phyloP scores from a whole-genome alignment of 1,284 basidiomycete species.

The Apiotrichum gamsii region DNA sequence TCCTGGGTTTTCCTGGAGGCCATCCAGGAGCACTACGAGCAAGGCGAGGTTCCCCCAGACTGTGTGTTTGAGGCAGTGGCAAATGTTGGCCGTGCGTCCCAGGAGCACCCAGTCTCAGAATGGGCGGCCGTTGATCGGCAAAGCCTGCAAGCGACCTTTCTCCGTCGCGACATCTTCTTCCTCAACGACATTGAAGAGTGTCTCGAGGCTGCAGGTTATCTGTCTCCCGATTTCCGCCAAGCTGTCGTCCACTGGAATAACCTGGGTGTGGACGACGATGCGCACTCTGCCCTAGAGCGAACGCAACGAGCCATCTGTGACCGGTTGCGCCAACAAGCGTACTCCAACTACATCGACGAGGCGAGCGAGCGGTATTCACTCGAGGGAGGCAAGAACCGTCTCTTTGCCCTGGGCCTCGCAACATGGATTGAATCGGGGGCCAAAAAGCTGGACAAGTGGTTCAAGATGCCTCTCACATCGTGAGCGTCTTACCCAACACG shows the following conservation, averaged over 20 bases:
- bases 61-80: constrained; percentile 86
- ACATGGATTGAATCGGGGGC: constrained; percentile 82
- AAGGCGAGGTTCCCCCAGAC: constrained; percentile 85
- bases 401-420: constrained; percentile 60
- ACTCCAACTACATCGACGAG: constrained; percentile 64
- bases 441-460: constrained; percentile 69
- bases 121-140: constrained; percentile 68
- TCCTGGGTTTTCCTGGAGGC: constrained; percentile 77
- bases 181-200: constrained; percentile 24
- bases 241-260: constrained; percentile 65
- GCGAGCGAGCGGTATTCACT: constrained; percentile 48
- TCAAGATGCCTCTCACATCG: constrained; percentile 74
- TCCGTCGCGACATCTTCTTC: constrained; percentile 28
- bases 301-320: constrained; percentile 62
- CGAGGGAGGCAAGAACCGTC: constrained; percentile 32
- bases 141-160: constrained; percentile 18
- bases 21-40: constrained; percentile 79
- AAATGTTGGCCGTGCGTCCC: constrained; percentile 62
- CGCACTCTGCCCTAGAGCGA: constrained; percentile 13
- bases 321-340: constrained; percentile 62
- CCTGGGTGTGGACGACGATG: constrained; percentile 56
- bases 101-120: constrained; percentile 62
- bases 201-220: constrained; percentile 26
- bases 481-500: constrained; percentile 45
- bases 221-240: constrained; percentile 62